Evolutionary conservation across 345 rosid genomes (phyloP).

Genomic region (Salix arbutifolia): DNA sequence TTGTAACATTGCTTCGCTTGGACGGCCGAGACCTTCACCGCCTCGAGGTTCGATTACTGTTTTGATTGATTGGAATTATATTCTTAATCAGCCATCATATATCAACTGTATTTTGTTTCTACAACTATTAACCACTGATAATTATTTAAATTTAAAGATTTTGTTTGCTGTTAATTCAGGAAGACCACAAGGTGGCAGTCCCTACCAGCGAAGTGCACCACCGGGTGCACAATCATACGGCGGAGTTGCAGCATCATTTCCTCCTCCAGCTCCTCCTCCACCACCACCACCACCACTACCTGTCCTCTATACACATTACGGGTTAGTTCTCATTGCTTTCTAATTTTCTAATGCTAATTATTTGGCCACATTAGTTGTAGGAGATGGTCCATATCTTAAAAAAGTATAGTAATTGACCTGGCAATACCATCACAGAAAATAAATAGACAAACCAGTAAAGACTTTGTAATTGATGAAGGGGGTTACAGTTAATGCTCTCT

Average conservation of each 20-base stretch:
- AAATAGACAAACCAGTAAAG: not conserved
- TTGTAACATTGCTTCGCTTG: constrained; percentile 85
- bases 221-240: constrained; percentile 36
- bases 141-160: too few relatives aligned
- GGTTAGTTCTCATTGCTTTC: constrained; percentile 36
- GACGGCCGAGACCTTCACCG: constrained; percentile 80
- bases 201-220: constrained; percentile 37
- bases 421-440: not conserved
- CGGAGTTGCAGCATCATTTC: constrained; percentile 46
- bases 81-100: too few relatives aligned
- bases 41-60: constrained; percentile 51
- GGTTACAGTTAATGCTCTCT: not conserved
- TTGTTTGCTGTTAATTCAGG: constrained; percentile 33
- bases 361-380: not conserved
- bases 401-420: constrained; percentile 6
- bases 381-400: constrained; percentile 28
- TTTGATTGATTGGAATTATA: too few relatives aligned
- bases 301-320: constrained; percentile 50
- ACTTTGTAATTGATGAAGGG: not conserved
- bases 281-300: constrained; percentile 36
- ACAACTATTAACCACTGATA: too few relatives aligned
- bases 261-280: constrained; percentile 26
- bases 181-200: constrained; percentile 59
- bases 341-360: not conserved
- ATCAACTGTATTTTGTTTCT: too few relatives aligned